These are phyloP conservation scores for Lactarius hatsudake DNA, from an alignment of 768 basidiomycete species.

Conservation along the genomic window DNA sequence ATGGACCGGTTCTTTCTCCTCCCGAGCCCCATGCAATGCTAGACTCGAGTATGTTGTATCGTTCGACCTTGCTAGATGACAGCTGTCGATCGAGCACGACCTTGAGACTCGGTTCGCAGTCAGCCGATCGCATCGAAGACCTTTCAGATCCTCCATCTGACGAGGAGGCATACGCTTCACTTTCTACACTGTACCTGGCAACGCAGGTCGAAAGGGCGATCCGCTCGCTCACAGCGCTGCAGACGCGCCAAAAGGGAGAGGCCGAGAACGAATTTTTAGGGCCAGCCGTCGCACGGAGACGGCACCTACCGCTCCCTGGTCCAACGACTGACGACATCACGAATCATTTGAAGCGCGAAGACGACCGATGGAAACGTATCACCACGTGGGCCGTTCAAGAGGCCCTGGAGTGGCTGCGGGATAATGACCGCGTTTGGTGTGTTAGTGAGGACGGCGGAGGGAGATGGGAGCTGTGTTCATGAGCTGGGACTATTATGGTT, in stretches of 20 bases:
- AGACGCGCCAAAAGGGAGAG: slow-evolving; percentile 11
- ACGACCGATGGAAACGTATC: slow-evolving; percentile 64
- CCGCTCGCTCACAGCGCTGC: slow-evolving; percentile 32
- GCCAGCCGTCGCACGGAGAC: slow-evolving; percentile 23
- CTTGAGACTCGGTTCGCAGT: slow-evolving; percentile 26
- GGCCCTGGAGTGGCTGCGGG: slow-evolving; percentile 48
- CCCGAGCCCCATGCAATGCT: slow-evolving; percentile 25
- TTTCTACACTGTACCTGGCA: slow-evolving; percentile 53
- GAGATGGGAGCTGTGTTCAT: slow-evolving; percentile 36
- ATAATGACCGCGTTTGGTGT: slow-evolving; percentile 36
- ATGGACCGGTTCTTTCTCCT: slow-evolving; percentile 51
- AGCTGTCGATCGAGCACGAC: not conserved
- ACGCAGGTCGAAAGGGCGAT: slow-evolving; percentile 48
- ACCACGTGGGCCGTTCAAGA: slow-evolving; percentile 65
- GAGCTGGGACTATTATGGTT: not conserved
- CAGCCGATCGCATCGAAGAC: slow-evolving; percentile 42
- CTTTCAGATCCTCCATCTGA: slow-evolving; percentile 58
- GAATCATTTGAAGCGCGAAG: slow-evolving; percentile 43
- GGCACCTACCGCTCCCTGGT: slow-evolving; percentile 28
- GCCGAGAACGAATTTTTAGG: slow-evolving; percentile 10
- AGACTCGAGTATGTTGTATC: slow-evolving; percentile 46
- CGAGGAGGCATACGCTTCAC: slow-evolving; percentile 68
- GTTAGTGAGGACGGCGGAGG: slow-evolving; percentile 33
- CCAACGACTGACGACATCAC: slow-evolving; percentile 48
- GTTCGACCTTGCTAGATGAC: slow-evolving; percentile 33